Conservation (phyloP, 176 grass and related monocot genomes). For the Triticum turgidum region DNA sequence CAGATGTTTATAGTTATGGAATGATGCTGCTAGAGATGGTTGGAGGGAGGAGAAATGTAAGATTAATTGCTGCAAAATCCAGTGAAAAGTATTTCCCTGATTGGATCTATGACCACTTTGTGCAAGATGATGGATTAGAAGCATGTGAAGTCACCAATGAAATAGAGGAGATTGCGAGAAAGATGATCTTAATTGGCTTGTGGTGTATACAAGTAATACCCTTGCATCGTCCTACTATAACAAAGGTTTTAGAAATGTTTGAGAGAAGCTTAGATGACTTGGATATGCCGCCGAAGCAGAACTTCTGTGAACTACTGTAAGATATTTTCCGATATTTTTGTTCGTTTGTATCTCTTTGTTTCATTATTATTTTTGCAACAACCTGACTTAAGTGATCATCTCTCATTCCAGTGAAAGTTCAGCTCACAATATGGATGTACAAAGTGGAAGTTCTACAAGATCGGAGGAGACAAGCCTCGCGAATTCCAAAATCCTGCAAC, state of each 20-base stretch:
- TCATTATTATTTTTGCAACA: too few relatives aligned
- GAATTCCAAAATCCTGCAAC: too few relatives aligned
- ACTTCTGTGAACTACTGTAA: slow-evolving; percentile 15
- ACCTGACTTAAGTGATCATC: too few relatives aligned
- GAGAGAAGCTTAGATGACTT: slow-evolving; percentile 34
- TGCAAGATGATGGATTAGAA: slow-evolving; percentile 58
- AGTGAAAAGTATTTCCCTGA: too few relatives aligned
- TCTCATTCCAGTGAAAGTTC: too few relatives aligned
- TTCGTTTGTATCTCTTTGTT: too few relatives aligned
- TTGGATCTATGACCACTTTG: neutral
- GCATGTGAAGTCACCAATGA: slow-evolving; percentile 29
- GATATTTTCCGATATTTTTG: neutral
- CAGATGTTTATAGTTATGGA: too few relatives aligned
- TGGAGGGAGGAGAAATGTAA: too few relatives aligned
- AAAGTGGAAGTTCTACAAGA: too few relatives aligned
- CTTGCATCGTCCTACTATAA: slow-evolving; percentile 39
- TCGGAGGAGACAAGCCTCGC: accelerated
- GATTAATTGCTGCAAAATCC: too few relatives aligned
- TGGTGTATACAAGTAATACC: slow-evolving; percentile 48
- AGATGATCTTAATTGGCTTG: slow-evolving; percentile 53
- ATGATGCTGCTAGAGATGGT: too few relatives aligned
- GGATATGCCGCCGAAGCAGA: slow-evolving; percentile 39
- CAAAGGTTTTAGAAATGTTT: slow-evolving; percentile 51
- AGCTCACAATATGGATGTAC: too few relatives aligned
- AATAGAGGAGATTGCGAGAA: slow-evolving; percentile 28